Base-by-base conservation (phyloP, 345 rosid species). In the Eucalyptus erythrocorys region DNA sequence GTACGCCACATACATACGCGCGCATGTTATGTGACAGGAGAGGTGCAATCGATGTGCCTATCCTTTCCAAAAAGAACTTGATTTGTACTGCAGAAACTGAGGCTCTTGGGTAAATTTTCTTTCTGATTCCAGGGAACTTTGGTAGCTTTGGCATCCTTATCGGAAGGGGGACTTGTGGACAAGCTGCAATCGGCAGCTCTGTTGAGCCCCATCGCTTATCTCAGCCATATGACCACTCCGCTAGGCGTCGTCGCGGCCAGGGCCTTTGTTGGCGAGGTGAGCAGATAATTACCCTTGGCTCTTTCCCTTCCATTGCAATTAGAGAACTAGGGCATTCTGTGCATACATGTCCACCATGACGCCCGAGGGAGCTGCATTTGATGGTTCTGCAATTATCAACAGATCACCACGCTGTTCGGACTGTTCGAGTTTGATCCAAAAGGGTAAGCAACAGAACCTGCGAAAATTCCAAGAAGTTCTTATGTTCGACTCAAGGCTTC, bases 151-250 rank as follows among this genome's bases (percentile, higher is more conserved):
- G 96, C 96, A 17, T 94, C 99, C 11, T 94, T 98, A 86, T 96
- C 99, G 1, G 97, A 98, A 89, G 95, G 97, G 32, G 90, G 93
- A 37, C 93, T 93, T 43, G 93, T 85, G 85, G 97, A 95, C 89
- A 92, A 90, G 91, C 87, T 97, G 87, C 93, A 87, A 89, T 96
- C 99, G 8, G 96, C 95, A 34, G 99, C 94, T 1, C 92, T 98
- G 87, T 89, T 98, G 53, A 95, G 99, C 91, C 99, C 99, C 21
- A 90, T 98, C 87, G 99, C 99, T 68, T 97, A 95, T 92, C 93
- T 98, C 93, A 96, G 97, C 94, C 93, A 95, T 92, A 97, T 98
- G 98, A 95, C 91, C 90, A 95, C 98, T 34, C 90, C 94, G 53
- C 90, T 98, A 32, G 98, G 94, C 14, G 91, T 90, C 87, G 40